These are phyloP conservation scores for Didymella sp. DNA, from an alignment of 2,329 filamentous ascomycete genomes.

Conservation along the genomic window DNA sequence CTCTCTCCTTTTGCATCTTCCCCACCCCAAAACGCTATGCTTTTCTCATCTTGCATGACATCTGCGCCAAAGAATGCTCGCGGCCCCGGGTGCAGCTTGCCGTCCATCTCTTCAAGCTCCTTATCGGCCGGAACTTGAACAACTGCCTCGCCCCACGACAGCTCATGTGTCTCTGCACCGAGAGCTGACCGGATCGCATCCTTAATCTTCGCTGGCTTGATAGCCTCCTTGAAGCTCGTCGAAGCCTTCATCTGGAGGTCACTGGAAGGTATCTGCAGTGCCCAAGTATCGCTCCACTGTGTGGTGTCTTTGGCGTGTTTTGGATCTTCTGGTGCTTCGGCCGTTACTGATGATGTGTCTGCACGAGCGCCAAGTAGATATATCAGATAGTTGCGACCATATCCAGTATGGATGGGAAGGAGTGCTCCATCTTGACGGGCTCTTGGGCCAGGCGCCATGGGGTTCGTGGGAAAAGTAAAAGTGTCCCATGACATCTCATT, in stretches of 20 bases:
- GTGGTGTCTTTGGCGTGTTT: constrained; percentile 26
- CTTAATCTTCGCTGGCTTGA: constrained; percentile 55
- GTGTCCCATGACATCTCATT: constrained; percentile 48
- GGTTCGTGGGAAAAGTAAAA: constrained; percentile 53
- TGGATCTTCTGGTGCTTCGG: constrained; percentile 12
- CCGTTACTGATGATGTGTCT: constrained; percentile 1
- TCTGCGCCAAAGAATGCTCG: constrained; percentile 53
- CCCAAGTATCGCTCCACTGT: constrained; percentile 54
- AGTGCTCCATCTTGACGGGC: constrained; percentile 50
- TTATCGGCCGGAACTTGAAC: constrained; percentile 46
- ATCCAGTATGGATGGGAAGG: constrained; percentile 53
- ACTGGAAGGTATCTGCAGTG: constrained; percentile 53
- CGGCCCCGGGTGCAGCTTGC: constrained; percentile 55
- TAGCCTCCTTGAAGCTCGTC: constrained; percentile 34
- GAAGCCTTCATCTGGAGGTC: constrained; percentile 34
- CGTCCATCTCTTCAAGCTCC: constrained; percentile 43
- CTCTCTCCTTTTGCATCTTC: constrained; percentile 52
- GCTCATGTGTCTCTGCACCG: constrained; percentile 51
- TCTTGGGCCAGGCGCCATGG: constrained; percentile 52
- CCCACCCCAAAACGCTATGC: constrained; percentile 54
- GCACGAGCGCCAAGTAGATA: constrained; percentile 51
- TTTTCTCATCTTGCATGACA: constrained; percentile 45
- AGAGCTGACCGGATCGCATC: constrained; percentile 52
- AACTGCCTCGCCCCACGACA: constrained; percentile 54
- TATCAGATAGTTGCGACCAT: constrained; percentile 54